phyloP scores from a whole-genome alignment of 2,329 filamentous ascomycete genomes.

The Daldinia eschscholtzii region DNA sequence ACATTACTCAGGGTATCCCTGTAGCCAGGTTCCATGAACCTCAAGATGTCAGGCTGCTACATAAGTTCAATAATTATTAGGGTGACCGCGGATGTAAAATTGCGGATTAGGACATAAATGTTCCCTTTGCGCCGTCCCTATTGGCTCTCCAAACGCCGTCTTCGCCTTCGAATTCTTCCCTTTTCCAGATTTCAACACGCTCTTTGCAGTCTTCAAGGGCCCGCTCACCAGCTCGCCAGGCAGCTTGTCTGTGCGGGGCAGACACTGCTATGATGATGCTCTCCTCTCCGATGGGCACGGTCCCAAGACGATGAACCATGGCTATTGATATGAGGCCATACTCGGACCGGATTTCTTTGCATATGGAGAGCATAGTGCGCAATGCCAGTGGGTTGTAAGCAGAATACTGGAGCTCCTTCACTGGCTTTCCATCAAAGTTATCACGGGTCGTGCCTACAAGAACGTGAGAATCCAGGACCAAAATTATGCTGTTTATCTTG shows the following conservation, averaged over 20 bases:
- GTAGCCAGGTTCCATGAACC: background rate
- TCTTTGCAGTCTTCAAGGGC: slow-evolving; percentile 88
- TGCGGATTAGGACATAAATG: background rate
- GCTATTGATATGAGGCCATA: slow-evolving; percentile 79
- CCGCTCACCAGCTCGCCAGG: slow-evolving; percentile 90
- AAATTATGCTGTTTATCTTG: background rate
- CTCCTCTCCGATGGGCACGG: slow-evolving; percentile 91
- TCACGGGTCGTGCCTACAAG: slow-evolving; percentile 79
- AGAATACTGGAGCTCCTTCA: slow-evolving; percentile 80
- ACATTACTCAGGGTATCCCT: background rate
- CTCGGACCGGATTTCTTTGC: slow-evolving; percentile 66
- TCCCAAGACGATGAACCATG: slow-evolving; percentile 86
- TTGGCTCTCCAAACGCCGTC: slow-evolving; percentile 91
- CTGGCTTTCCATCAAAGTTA: slow-evolving; percentile 77
- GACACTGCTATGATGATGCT: slow-evolving; percentile 92
- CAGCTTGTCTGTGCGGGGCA: slow-evolving; percentile 83
- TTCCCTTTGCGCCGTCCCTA: slow-evolving; percentile 74
- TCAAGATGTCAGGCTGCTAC: background rate
- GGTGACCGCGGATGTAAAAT: background rate
- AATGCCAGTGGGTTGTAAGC: slow-evolving; percentile 80
- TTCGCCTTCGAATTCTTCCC: slow-evolving; percentile 84
- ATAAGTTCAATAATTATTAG: background rate
- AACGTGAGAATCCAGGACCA: slow-evolving; percentile 38
- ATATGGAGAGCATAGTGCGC: slow-evolving; percentile 75
- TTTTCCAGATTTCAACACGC: slow-evolving; percentile 94